Evolutionary conservation across 2,329 filamentous ascomycete species (phyloP).

Genomic region (Hypoxylon sp.): DNA sequence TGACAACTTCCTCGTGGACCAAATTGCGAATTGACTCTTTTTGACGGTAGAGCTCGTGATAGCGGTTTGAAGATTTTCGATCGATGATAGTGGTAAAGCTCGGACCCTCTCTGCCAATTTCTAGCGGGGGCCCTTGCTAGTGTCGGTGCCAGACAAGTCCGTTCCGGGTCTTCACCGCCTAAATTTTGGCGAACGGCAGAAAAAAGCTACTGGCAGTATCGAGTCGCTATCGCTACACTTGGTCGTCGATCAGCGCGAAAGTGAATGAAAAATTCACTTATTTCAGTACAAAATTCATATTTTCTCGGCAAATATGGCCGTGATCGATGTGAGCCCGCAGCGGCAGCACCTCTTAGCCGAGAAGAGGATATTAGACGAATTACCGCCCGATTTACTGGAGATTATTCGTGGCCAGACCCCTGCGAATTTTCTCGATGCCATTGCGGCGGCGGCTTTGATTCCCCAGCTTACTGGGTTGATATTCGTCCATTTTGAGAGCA

Average conservation of each 20-base stretch:
- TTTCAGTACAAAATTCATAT: conserved; percentile 43
- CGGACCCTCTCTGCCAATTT: conserved; percentile 27
- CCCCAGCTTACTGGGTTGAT: conserved; percentile 79
- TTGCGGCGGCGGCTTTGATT: conserved; percentile 78
- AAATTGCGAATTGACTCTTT: conserved; percentile 36
- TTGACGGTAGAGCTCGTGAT: conserved; percentile 45
- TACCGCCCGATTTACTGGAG: conserved; percentile 79
- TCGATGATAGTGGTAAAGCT: conserved; percentile 44
- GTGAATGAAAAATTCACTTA: conserved; percentile 26
- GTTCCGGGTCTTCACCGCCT: conserved; percentile 50
- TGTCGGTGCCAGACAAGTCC: conserved; percentile 30
- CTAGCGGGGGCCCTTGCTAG: conserved; percentile 16
- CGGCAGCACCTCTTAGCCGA: conserved; percentile 70
- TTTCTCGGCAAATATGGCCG: conserved; percentile 62
- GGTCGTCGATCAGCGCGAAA: conserved; percentile 1
- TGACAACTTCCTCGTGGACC: conserved; percentile 46
- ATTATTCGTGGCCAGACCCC: conserved; percentile 75
- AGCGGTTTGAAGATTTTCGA: conserved; percentile 50
- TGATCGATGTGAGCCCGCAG: conserved; percentile 69
- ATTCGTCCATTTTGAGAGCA: conserved; percentile 79
- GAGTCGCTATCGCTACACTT: conserved; percentile 15
- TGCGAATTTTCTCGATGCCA: conserved; percentile 77
- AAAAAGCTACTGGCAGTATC: conserved; percentile 39
- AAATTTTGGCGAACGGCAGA: conserved; percentile 49
- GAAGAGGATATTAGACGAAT: conserved; percentile 66